These are phyloP conservation scores for Didymella exigua DNA, from an alignment of 2,329 filamentous ascomycete genomes.

Conservation along the genomic window DNA sequence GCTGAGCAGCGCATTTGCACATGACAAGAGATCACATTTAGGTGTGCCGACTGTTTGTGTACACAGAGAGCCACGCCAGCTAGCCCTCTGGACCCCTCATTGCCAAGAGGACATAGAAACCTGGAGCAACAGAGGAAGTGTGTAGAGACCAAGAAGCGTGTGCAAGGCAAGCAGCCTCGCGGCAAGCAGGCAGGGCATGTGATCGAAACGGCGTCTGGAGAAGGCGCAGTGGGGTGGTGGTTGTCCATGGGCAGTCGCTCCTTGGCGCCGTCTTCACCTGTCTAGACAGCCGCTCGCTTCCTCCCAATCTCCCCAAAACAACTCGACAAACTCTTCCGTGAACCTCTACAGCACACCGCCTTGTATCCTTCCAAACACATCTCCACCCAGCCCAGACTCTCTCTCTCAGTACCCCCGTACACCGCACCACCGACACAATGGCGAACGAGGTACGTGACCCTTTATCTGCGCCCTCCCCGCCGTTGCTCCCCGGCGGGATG, in stretches of 20 bases:
- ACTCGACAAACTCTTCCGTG: slow-evolving; percentile 31
- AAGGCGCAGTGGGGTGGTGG: slow-evolving; percentile 32
- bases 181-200: slow-evolving; percentile 19
- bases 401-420: slow-evolving; percentile 22
- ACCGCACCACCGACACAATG: slow-evolving; percentile 54
- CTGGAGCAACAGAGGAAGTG: not conserved
- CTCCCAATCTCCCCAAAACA: slow-evolving; percentile 33
- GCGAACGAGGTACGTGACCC: slow-evolving; percentile 65
- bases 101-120: slow-evolving; percentile 11
- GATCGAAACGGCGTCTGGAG: slow-evolving; percentile 23
- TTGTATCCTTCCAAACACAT: slow-evolving; percentile 33
- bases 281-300: slow-evolving; percentile 37
- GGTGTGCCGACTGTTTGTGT: slow-evolving; percentile 9
- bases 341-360: slow-evolving; percentile 30
- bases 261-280: slow-evolving; percentile 22
- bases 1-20: not conserved
- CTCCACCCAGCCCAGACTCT: slow-evolving; percentile 27
- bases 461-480: slow-evolving; percentile 45
- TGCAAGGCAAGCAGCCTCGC: slow-evolving; percentile 6
- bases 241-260: slow-evolving; percentile 25
- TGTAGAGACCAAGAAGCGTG: not conserved
- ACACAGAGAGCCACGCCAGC: slow-evolving; percentile 9
- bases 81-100: slow-evolving; percentile 16
- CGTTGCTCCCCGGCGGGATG: slow-evolving; percentile 45
- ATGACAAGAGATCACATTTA: not conserved